A percentile compares a stretch with the other conserved stretches of the same genome.
Evolutionary conservation across 768 basidiomycete species (phyloP).

Genomic region (Mycena epipterygia): DNA sequence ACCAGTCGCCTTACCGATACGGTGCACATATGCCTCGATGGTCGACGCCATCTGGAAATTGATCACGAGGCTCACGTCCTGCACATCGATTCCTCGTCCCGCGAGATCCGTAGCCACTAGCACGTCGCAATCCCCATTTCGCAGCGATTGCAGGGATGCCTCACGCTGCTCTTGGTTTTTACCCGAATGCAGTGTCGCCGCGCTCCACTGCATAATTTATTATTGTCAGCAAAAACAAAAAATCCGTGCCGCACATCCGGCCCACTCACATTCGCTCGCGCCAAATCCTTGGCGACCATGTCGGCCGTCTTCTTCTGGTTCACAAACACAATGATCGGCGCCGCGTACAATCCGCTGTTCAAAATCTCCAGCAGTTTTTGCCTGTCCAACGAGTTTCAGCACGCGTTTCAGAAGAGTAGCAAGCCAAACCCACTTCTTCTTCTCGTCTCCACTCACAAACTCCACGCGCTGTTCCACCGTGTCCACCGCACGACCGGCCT

Average conservation of each 20-base stretch:
- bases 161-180: constrained; percentile 99
- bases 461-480: constrained; percentile 98
- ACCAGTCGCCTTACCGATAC: constrained; percentile 77
- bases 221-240: neutral
- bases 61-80: constrained; percentile 95
- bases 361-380: constrained; percentile 91
- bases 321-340: constrained; percentile 99
- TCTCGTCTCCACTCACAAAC: constrained; percentile 93
- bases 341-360: constrained; percentile 83
- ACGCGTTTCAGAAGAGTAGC: neutral
- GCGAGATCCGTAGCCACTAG: constrained; percentile 98
- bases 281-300: constrained; percentile 95
- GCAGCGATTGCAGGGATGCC: constrained; percentile 87
- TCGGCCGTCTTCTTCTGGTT: constrained; percentile 99
- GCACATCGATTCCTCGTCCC: constrained; percentile 98
- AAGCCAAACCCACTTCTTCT: constrained; percentile 84
- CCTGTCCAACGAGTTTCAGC: constrained; percentile 56
- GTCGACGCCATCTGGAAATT: constrained; percentile 98
- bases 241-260: neutral
- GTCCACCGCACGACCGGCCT: constrained; percentile 97
- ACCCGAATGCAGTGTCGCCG: constrained; percentile 94
- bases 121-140: constrained; percentile 88
- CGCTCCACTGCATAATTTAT: constrained; percentile 75
- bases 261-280: constrained; percentile 83
- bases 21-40: constrained; percentile 98